Evolutionary conservation across 2,329 filamentous ascomycete genomes (phyloP).

Genomic region (Volutella citrinella): DNA sequence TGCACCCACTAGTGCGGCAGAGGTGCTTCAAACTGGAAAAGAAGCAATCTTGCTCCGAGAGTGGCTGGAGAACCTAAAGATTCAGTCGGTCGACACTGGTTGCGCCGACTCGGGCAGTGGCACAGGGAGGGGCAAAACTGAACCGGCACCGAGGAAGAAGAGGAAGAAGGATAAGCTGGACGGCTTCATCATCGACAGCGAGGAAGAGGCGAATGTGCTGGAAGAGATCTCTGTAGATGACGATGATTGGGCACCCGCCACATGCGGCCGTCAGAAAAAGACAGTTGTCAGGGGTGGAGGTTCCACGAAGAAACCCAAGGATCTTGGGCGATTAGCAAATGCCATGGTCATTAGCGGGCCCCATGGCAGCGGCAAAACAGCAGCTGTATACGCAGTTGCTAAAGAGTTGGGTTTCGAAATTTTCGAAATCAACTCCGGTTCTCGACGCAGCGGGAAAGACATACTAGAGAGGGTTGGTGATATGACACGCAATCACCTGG

Average conservation of each 20-base stretch:
- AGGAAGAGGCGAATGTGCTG: constrained; percentile 69
- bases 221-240: constrained; percentile 65
- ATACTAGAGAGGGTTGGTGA: constrained; percentile 90
- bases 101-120: constrained; percentile 29
- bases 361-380: constrained; percentile 88
- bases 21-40: constrained; percentile 72
- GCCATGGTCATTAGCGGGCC: constrained; percentile 86
- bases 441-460: constrained; percentile 81
- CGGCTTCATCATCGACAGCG: constrained; percentile 75
- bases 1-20: constrained; percentile 62
- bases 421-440: constrained; percentile 89
- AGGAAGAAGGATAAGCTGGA: constrained; percentile 73
- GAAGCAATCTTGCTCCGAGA: constrained; percentile 71
- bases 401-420: constrained; percentile 90
- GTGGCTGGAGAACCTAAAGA: constrained; percentile 75
- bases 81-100: constrained; percentile 72
- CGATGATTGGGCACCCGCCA: constrained; percentile 40
- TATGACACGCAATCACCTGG: constrained; percentile 94
- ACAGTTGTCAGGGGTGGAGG: constrained; percentile 51
- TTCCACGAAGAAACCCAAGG: constrained; percentile 36
- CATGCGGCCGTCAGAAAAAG: constrained; percentile 41
- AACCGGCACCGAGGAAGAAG: constrained; percentile 51
- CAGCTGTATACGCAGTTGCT: constrained; percentile 85
- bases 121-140: constrained; percentile 27
- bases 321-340: constrained; percentile 59